These are phyloP conservation scores for Didymella pomorum DNA, from an alignment of 2,329 filamentous ascomycete species.

Conservation along the genomic window DNA sequence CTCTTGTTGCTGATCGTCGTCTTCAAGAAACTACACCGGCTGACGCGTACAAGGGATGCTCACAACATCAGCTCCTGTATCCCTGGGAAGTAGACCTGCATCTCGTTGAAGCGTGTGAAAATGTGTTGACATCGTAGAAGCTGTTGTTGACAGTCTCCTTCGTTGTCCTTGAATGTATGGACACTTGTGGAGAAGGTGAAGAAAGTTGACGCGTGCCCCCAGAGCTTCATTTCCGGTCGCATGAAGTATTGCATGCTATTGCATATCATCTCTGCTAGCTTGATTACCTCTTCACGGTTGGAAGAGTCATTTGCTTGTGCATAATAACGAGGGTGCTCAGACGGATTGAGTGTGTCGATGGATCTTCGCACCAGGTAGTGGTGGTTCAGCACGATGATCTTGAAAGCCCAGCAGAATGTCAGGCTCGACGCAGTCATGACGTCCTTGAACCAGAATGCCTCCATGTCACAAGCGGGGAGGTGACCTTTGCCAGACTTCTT, in stretches of 20 bases:
- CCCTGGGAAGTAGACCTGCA: background rate
- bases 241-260: background rate
- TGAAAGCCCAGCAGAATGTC: conserved; percentile 1
- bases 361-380: background rate
- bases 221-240: conserved; percentile 1
- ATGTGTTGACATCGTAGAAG: background rate
- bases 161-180: background rate
- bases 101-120: background rate
- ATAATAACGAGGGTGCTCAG: background rate
- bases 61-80: background rate
- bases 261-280: background rate
- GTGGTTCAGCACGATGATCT: background rate
- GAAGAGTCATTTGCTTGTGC: background rate
- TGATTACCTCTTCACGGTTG: background rate
- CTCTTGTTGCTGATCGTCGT: background rate
- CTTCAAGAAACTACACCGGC: background rate
- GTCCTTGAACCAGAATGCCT: background rate
- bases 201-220: background rate
- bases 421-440: background rate
- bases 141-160: background rate
- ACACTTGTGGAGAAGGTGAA: background rate
- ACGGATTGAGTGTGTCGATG: background rate
- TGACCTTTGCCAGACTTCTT: background rate
- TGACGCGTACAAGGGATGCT: background rate
- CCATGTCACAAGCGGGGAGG: background rate